A percentile compares a stretch with the other conserved stretches of the same genome.
Conservation (phyloP, 2,329 filamentous ascomycete species). For the Alternaria consortialis region DNA sequence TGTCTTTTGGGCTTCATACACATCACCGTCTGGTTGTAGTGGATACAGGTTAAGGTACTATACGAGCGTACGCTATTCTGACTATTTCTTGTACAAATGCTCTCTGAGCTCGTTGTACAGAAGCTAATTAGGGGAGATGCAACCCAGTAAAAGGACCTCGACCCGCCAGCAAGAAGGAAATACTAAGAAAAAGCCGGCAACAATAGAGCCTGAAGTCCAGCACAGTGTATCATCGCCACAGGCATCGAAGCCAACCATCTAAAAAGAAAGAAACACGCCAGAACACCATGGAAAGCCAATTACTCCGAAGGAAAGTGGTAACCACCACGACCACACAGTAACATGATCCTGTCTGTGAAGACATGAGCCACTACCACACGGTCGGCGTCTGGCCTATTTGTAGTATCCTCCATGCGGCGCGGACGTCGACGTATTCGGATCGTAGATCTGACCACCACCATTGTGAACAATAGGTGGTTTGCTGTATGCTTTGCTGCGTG, state of each 20-base stretch:
- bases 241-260: neutral
- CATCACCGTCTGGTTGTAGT: neutral
- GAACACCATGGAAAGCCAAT: neutral
- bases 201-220: neutral
- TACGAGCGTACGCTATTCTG: neutral
- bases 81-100: neutral
- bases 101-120: no score
- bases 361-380: neutral
- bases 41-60: neutral
- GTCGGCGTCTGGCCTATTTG: slow-evolving; percentile 19
- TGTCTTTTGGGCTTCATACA: neutral
- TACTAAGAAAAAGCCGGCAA: neutral
- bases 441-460: slow-evolving; percentile 39
- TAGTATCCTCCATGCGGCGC: slow-evolving; percentile 44
- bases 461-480: slow-evolving; percentile 44
- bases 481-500: slow-evolving; percentile 36
- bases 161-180: neutral
- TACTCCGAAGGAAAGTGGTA: neutral
- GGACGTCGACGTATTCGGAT: slow-evolving; percentile 41
- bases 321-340: neutral
- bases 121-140: slow-evolving; percentile 9
- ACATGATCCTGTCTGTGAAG: neutral
- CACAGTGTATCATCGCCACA: neutral
- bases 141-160: slow-evolving; percentile 13
- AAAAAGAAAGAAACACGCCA: neutral